These are phyloP conservation scores for Syncephalastrum racemosum DNA, from an alignment of 371 early-diverging fungal species.

Conservation along the genomic window DNA sequence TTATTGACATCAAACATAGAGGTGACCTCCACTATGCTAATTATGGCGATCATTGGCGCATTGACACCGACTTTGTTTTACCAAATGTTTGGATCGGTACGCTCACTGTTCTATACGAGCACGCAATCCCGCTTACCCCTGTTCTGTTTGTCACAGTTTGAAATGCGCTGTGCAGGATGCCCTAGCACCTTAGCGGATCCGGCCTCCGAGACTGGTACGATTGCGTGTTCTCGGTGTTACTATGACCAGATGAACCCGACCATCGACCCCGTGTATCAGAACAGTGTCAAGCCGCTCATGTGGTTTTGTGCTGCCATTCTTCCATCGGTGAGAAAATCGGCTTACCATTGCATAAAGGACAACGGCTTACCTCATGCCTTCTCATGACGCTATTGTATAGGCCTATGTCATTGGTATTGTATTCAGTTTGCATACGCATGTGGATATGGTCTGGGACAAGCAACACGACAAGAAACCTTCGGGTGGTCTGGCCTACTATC, in stretches of 20 bases:
- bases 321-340: conserved; percentile 49
- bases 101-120: conserved; percentile 4
- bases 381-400: conserved; percentile 13
- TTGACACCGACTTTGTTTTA: conserved; percentile 95
- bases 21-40: conserved; percentile 94
- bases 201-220: conserved; percentile 13
- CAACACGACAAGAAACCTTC: conserved; percentile 21
- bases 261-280: conserved; percentile 79
- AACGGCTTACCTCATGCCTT: neutral
- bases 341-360: neutral
- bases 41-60: conserved; percentile 90
- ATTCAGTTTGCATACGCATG: conserved; percentile 93
- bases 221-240: conserved; percentile 61
- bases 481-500: conserved; percentile 23
- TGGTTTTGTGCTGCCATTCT: conserved; percentile 86
- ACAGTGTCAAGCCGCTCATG: conserved; percentile 81
- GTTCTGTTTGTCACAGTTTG: conserved; percentile 43
- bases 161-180: conserved; percentile 56
- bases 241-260: conserved; percentile 67
- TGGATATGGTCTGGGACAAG: conserved; percentile 80
- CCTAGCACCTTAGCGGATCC: conserved; percentile 25
- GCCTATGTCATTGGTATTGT: conserved; percentile 89
- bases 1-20: conserved; percentile 32
- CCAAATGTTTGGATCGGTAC: conserved; percentile 82
- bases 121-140: neutral